phyloP scores from a whole-genome alignment of 352 stramenopile species.

The Globisporangium camurandrum region DNA sequence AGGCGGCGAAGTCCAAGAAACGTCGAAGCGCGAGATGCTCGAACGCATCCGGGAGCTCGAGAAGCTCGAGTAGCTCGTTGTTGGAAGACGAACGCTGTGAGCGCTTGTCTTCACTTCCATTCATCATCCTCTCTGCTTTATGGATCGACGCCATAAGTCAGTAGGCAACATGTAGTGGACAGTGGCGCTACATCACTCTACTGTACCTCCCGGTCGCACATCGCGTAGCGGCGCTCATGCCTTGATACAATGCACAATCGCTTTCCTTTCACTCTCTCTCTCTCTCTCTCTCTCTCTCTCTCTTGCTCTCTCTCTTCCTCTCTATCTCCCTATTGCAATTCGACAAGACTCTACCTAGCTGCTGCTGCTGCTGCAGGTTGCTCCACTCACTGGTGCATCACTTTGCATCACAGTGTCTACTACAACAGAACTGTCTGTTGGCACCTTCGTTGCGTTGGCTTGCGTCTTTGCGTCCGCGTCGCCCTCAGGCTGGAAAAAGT shows the following conservation, averaged over 20 bases:
- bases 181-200: no score
- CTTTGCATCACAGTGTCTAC: no score
- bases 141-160: not conserved
- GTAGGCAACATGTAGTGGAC: no score
- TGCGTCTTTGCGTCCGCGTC: no score
- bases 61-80: conserved; percentile 88
- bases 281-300: not conserved
- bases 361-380: not conserved
- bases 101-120: no score
- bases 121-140: not conserved
- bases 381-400: no score
- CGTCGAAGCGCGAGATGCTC: conserved; percentile 89
- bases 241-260: not conserved
- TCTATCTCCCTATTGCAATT: not conserved
- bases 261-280: not conserved
- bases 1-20: conserved; percentile 91
- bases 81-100: no score
- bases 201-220: no score
- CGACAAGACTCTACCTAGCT: not conserved
- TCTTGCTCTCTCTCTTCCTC: not conserved
- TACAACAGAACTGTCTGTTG: no score
- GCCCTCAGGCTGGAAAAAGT: conserved; percentile 38
- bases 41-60: conserved; percentile 89
- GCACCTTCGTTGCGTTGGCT: no score
- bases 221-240: no score